Evolutionary conservation across 192 early-diverging fungal genomes (phyloP).

Genomic region (Tieghemiomyces parasiticus): DNA sequence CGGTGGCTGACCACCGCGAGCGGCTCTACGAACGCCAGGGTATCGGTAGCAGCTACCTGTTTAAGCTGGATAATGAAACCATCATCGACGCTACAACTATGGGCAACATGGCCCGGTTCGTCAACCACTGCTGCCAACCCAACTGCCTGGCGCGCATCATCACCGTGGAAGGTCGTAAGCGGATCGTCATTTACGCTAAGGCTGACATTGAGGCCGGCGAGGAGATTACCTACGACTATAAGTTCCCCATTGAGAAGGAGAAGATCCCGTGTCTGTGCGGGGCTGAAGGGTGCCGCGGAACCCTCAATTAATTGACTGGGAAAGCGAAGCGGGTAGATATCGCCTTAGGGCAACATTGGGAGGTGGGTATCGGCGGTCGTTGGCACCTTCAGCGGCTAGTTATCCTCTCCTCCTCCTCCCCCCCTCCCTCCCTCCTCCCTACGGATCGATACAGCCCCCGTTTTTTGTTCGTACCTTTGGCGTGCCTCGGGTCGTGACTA

Average conservation of each 20-base stretch:
- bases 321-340: too few species aligned
- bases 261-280: slow-evolving; percentile 99
- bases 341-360: too few species aligned
- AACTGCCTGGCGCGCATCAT: slow-evolving; percentile 97
- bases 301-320: slow-evolving; percentile 59
- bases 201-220: slow-evolving; percentile 85
- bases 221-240: slow-evolving; percentile 99
- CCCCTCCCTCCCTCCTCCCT: too few species aligned
- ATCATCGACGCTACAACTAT: slow-evolving; percentile 97
- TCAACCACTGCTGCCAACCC: slow-evolving; percentile 98
- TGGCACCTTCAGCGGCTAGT: too few species aligned
- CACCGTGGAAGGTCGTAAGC: slow-evolving; percentile 78
- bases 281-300: slow-evolving; percentile 64
- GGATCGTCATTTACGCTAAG: slow-evolving; percentile 97
- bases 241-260: slow-evolving; percentile 32
- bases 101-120: slow-evolving; percentile 94
- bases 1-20: slow-evolving; percentile 91
- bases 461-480: too few species aligned
- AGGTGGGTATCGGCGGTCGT: too few species aligned
- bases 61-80: slow-evolving; percentile 86
- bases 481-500: too few species aligned
- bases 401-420: too few species aligned
- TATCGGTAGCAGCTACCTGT: slow-evolving; percentile 89
- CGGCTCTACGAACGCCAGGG: slow-evolving; percentile 85
- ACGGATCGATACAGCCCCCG: too few species aligned